Conservation (phyloP, 805 yeast species). For the Myxozyma sirexii region DNA sequence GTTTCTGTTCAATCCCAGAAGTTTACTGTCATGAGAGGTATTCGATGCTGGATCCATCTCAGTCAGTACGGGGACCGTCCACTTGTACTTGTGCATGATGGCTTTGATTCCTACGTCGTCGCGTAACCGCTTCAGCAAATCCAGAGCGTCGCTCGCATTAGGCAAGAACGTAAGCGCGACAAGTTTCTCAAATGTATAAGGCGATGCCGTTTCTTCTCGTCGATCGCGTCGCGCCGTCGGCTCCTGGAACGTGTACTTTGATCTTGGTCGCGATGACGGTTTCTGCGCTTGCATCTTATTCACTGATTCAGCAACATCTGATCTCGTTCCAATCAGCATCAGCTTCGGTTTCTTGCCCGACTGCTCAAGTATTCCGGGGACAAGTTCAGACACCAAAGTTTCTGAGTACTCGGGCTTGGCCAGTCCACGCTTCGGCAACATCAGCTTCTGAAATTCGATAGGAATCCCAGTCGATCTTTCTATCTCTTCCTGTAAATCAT, state of each 20-base stretch:
- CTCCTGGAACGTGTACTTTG: neutral
- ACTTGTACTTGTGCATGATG: constrained; percentile 44
- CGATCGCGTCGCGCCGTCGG: neutral
- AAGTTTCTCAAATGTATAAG: constrained; percentile 42
- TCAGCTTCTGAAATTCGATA: constrained; percentile 39
- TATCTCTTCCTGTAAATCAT: constrained; percentile 36
- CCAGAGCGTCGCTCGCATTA: constrained; percentile 39
- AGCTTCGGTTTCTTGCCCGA: constrained; percentile 32
- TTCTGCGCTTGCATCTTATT: neutral
- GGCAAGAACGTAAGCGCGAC: constrained; percentile 42
- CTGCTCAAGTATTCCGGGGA: constrained; percentile 11
- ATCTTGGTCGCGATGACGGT: neutral
- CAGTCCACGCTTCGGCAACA: constrained; percentile 39
- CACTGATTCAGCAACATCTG: constrained; percentile 36
- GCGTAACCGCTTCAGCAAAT: constrained; percentile 39
- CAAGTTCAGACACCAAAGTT: constrained; percentile 20
- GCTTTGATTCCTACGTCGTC: constrained; percentile 45
- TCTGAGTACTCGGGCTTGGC: constrained; percentile 27
- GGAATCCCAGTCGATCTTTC: constrained; percentile 40
- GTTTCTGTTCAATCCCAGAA: constrained; percentile 44
- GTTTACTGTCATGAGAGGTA: constrained; percentile 39
- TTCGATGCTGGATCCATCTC: constrained; percentile 47
- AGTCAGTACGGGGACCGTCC: constrained; percentile 43
- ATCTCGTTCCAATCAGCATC: constrained; percentile 42
- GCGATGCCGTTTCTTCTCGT: neutral